A percentile compares a stretch with the other conserved stretches of the same genome.
Evolutionary conservation across 495 filamentous ascomycete genomes (phyloP).

Genomic region (Hypoxylon trugodes): DNA sequence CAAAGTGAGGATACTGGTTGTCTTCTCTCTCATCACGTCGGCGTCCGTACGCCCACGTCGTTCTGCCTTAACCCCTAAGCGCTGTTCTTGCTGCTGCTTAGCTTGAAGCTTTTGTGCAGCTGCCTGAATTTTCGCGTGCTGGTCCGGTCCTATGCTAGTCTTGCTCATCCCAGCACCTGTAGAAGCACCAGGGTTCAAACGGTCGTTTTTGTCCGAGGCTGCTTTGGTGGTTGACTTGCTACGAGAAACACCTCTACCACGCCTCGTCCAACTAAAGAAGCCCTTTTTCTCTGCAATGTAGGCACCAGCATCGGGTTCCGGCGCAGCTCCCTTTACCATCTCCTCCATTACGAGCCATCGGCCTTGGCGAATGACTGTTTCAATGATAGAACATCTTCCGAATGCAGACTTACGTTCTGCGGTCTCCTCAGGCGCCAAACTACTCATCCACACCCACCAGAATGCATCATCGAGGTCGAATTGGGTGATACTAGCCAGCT

Average conservation of each 20-base stretch:
- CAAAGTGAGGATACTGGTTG: slow-evolving; percentile 89
- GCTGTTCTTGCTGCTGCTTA: slow-evolving; percentile 54
- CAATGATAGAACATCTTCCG: slow-evolving; percentile 89
- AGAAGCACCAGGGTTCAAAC: slow-evolving; percentile 45
- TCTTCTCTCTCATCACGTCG: slow-evolving; percentile 72
- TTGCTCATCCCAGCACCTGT: slow-evolving; percentile 71
- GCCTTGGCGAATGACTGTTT: slow-evolving; percentile 81
- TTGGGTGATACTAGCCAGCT: slow-evolving; percentile 87
- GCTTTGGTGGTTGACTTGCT: slow-evolving; percentile 71
- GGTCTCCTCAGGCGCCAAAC: slow-evolving; percentile 90
- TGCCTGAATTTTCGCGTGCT: slow-evolving; percentile 89
- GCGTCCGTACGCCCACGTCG: slow-evolving; percentile 62
- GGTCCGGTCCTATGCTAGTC: slow-evolving; percentile 88
- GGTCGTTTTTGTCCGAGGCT: slow-evolving; percentile 46
- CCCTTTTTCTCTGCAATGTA: slow-evolving; percentile 95
- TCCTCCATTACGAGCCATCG: slow-evolving; percentile 96
- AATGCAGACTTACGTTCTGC: slow-evolving; percentile 87
- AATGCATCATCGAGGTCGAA: slow-evolving; percentile 95
- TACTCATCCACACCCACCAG: slow-evolving; percentile 99
- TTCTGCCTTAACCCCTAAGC: slow-evolving; percentile 32
- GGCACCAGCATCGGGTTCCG: slow-evolving; percentile 81
- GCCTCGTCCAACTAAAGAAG: slow-evolving; percentile 84
- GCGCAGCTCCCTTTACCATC: slow-evolving; percentile 92
- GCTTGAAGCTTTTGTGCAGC: slow-evolving; percentile 84
- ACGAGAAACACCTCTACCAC: slow-evolving; percentile 68